Base-by-base conservation (phyloP, 192 early-diverging fungal species). In the Coemansia umbellata region DNA sequence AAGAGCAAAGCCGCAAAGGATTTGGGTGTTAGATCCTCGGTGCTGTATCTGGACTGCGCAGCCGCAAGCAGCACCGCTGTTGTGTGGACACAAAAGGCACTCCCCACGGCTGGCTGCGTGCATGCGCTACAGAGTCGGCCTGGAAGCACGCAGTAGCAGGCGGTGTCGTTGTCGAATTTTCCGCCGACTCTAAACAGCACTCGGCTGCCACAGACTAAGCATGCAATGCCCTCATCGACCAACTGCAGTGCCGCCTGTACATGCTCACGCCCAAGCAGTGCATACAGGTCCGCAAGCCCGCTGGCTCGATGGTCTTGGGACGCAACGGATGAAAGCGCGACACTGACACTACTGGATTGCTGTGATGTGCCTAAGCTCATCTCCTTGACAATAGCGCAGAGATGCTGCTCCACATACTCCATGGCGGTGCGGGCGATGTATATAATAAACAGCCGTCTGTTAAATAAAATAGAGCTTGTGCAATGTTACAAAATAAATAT, bases 111-210 rank as follows among this genome's bases (percentile, higher is more conserved):
- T 4, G 53, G 47, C 31, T 50, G 26, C 5, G 59, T 43, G 47
- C 73, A 76, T 11, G 35, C 31, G 31, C 45, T 69, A 47, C 73
- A 76, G 49, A 58, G 68, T 27, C 54, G 43, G 27, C 73, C 73
- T 3, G 73, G 73, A 15, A 76, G 73, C 54, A 76, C 15, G 53
- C 73, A 76, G 35, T 50, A 76, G 58, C 65, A 69, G 6, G 40
- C 32, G 43, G 55, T 55, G 8, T 58, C 28, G n/a, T n/a, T n/a
- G 15, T 36, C 53, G 44, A 40, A 41, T 47, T 24, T 23, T 18
- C 35, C 17, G 36, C 58, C 52, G 11, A 67, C 53, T 15, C 58
- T 43, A 32, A 76, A 76, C 27, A 76, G 54, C 30, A 30, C 30
- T 47, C 73, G 73, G 8, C 28, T 37, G 50, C 18, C 47, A 37